Evolutionary conservation across 1,139 yeast genomes (phyloP), one percentile per base, ranked within the genome.

Genomic region (Casaregolazyma suthepensis): DNA sequence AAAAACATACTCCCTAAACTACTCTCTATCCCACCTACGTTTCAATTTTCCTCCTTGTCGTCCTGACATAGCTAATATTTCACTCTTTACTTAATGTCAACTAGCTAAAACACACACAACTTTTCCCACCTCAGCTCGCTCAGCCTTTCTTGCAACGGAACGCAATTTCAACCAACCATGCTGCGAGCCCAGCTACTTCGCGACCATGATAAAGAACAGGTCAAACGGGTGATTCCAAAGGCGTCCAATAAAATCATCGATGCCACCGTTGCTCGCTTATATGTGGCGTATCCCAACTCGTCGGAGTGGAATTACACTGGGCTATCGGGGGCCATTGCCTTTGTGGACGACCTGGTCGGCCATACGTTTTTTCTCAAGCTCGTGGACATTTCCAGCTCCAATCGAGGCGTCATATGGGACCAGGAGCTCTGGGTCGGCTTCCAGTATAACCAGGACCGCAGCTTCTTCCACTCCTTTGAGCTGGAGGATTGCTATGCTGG

Each of bases 401-500:
- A 81, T 58, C 75, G 87, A 44, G 98, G 98, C 18, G 96, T 93
- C 1, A 61, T 93, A 0, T 93, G 99, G 99, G 99, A 93, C 69
- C 99, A 93, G 69, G 99, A 93, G 68, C 71, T 93, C 49, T 93
- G 88, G 66, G 84, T 89, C 9, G 86, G 87, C 63, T 90, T 93
- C 67, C 85, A 84, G 60, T 93, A 93, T 70, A 81, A 87, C 66
- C 98, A 93, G 70, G 99, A 93, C 68, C 79, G 99, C 23, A 84
- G 95, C 51, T 93, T 88, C 71, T 93, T 93, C 76, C 99, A 93
- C 67, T 79, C 96, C 9, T 93, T 93, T 72, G 99, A 93, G 72
- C 75, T 89, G 55, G 98, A 93, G 63, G 95, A 88, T 23, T 91
- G 96, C 66, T 77, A 78, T 55, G 91, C 83, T n/a, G 99, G 98